Base-by-base conservation (phyloP, 129 eudicot genomes). In the Pittosporum tobira region DNA sequence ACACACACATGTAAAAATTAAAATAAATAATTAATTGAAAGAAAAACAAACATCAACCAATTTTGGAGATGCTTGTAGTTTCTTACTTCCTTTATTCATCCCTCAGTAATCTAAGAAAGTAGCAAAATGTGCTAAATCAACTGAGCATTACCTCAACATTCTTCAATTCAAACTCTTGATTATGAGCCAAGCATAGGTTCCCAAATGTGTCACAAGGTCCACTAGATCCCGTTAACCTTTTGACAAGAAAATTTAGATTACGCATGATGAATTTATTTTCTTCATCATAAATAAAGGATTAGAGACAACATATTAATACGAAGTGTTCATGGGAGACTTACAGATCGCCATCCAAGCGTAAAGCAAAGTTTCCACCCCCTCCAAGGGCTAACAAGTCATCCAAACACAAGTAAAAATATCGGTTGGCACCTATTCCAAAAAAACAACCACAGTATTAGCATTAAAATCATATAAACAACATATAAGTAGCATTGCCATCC, bases 121-220 rank as follows among this genome's bases (percentile, higher is more conserved):
- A 23, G 30, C 14, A 26, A 38, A 8, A 24, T 25, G 23, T 19
- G 61, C 15, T 59, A 20, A 31, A 63, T 28, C 26, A 45, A 29
- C 30, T 46, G 16, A 34, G 43, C 51, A 70, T 54, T 76, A 91
- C 98, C 98, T 91, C 98, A 45, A 86, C 96, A 60, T 86, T 77
- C 78, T 81, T 91, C 61, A 86, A 24, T 19, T 78, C 80, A 62
- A 91, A 91, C 50, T 85, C 72, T 55, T 76, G 83, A 61, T 76
- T 79, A 67, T 86, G 90, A 49, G 94, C 96, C 70, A 91, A 75
- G 57, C 95, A 91, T 65, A 67, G 56, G 72, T 76, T 91, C 51
- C 98, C 98, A 76, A 80, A 91, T 38, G 98, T 91, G 48, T 91
- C 96, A 55, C 90, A 83, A 43, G 81, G 79, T 54, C 98, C 98